phyloP scores from a whole-genome alignment of 805 yeast genomes.

The Schizosaccharomyces lindneri region DNA sequence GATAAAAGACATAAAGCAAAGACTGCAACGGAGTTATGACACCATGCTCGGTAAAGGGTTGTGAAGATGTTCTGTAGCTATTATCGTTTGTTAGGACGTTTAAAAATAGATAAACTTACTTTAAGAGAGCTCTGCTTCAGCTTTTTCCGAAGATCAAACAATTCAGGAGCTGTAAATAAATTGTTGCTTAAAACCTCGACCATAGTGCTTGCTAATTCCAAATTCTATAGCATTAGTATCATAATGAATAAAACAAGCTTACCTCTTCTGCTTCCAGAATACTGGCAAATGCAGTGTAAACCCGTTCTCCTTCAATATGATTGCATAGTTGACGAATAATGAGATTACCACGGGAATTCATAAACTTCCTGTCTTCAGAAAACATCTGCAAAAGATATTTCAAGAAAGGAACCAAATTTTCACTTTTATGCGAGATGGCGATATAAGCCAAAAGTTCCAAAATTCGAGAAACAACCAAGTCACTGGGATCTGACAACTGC shows the following conservation, averaged over 20 bases:
- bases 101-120: neutral
- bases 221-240: constrained; percentile 11
- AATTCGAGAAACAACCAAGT: constrained; percentile 52
- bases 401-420: constrained; percentile 52
- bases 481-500: constrained; percentile 49
- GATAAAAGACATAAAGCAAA: constrained; percentile 65
- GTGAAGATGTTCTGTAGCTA: constrained; percentile 26
- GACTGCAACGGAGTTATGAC: constrained; percentile 72
- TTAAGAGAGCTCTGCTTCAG: constrained; percentile 13
- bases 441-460: constrained; percentile 49
- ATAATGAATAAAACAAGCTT: neutral
- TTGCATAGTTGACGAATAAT: constrained; percentile 65
- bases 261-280: constrained; percentile 35
- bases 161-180: constrained; percentile 63
- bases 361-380: constrained; percentile 37
- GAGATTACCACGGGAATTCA: constrained; percentile 55
- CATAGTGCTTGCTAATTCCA: constrained; percentile 52
- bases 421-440: constrained; percentile 45
- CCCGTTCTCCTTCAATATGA: constrained; percentile 56
- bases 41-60: constrained; percentile 68
- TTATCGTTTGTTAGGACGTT: neutral
- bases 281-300: constrained; percentile 55
- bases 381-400: constrained; percentile 43
- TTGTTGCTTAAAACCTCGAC: constrained; percentile 73
- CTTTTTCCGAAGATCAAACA: constrained; percentile 41